Conservation (phyloP, 2,329 filamentous ascomycete species). For the Atkinsonella hypoxylon region DNA sequence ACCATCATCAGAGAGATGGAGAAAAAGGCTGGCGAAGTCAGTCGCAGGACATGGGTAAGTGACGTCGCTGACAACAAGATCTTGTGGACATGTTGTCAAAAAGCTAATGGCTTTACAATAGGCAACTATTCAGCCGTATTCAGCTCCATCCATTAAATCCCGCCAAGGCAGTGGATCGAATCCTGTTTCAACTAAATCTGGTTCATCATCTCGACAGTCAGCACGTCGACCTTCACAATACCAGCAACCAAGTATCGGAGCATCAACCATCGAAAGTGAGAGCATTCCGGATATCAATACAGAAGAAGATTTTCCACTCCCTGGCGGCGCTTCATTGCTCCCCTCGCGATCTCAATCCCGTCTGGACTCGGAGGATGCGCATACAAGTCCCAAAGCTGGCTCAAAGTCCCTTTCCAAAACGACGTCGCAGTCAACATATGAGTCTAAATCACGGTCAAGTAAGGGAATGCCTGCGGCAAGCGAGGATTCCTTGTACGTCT, state of each 20-base stretch:
- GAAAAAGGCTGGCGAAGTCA: conserved; percentile 70
- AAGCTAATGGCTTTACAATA: conserved; percentile 1
- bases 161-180: background rate
- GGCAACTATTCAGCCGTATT: conserved; percentile 13
- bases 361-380: background rate
- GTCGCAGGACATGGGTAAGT: conserved; percentile 62
- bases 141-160: conserved; percentile 6
- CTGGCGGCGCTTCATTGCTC: conserved; percentile 11
- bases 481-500: conserved; percentile 34
- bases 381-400: background rate
- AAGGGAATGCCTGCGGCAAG: conserved; percentile 2
- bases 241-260: conserved; percentile 9
- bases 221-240: background rate
- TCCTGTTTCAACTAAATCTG: conserved; percentile 3
- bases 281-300: conserved; percentile 9
- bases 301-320: conserved; percentile 13
- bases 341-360: conserved; percentile 7
- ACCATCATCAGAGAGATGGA: conserved; percentile 78
- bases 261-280: conserved; percentile 5
- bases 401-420: background rate
- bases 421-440: background rate
- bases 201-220: conserved; percentile 5
- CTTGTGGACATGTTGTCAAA: background rate
- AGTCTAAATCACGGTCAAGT: conserved; percentile 9
- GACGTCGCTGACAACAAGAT: background rate